These are phyloP conservation scores for Trapa bicornis DNA, from an alignment of 345 rosid genomes.

Conservation along the genomic window DNA sequence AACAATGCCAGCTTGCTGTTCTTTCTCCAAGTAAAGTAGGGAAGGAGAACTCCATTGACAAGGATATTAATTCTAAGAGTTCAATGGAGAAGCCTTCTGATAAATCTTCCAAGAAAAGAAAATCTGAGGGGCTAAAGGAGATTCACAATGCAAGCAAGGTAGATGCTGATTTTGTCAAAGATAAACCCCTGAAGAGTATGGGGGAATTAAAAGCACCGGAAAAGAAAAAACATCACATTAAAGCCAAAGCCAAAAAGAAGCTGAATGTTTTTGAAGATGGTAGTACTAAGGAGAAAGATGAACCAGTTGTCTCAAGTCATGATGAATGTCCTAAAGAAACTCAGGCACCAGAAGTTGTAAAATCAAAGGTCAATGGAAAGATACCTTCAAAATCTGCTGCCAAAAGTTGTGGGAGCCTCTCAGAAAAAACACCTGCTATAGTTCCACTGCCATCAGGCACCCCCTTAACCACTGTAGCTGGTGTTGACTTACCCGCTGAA, in stretches of 20 bases:
- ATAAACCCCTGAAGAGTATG: constrained; percentile 11
- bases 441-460: constrained; percentile 43
- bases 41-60: constrained; percentile 45
- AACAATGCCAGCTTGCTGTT: constrained; percentile 19
- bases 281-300: constrained; percentile 6
- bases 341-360: constrained; percentile 3
- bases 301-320: background rate
- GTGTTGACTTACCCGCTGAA: constrained; percentile 45
- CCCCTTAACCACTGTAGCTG: constrained; percentile 35
- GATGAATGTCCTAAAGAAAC: background rate
- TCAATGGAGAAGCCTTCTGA: constrained; percentile 7
- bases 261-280: constrained; percentile 1
- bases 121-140: constrained; percentile 33
- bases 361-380: constrained; percentile 7
- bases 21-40: constrained; percentile 29
- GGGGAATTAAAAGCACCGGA: background rate
- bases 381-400: constrained; percentile 1
- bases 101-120: constrained; percentile 27
- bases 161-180: constrained; percentile 15
- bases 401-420: constrained; percentile 9
- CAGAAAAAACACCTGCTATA: constrained; percentile 19
- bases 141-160: constrained; percentile 12
- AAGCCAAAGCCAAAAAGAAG: constrained; percentile 8
- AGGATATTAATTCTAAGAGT: constrained; percentile 13
- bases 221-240: constrained; percentile 8